phyloP scores from a whole-genome alignment of 208 protist genomes.

The Wallacemonas collosoma region DNA sequence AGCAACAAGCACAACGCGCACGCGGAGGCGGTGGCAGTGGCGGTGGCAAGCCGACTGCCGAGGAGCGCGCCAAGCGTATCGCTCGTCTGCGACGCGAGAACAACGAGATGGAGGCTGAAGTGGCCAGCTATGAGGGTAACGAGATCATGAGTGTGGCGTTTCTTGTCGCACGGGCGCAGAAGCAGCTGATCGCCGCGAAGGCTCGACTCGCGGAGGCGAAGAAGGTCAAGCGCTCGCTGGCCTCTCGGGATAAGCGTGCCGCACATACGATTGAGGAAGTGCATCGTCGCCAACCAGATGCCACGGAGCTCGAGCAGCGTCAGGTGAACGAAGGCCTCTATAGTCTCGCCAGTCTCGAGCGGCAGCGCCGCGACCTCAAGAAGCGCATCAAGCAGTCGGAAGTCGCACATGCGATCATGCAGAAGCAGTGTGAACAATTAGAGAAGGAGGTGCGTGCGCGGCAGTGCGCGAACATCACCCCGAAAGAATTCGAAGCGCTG shows the following conservation, averaged over 20 bases:
- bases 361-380: slow-evolving; percentile 38
- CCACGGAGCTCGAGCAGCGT: slow-evolving; percentile 42
- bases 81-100: slow-evolving; percentile 37
- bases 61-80: slow-evolving; percentile 19
- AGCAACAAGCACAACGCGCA: slow-evolving; percentile 5
- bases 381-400: slow-evolving; percentile 33
- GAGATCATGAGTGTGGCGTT: slow-evolving; percentile 33
- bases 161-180: slow-evolving; percentile 45
- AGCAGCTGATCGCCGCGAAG: slow-evolving; percentile 46
- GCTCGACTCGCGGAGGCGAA: slow-evolving; percentile 43
- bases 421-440: slow-evolving; percentile 43
- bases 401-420: slow-evolving; percentile 31
- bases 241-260: slow-evolving; percentile 59
- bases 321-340: slow-evolving; percentile 77
- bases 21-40: not conserved
- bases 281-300: slow-evolving; percentile 34
- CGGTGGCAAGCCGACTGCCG: not conserved
- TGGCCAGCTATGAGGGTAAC: slow-evolving; percentile 33
- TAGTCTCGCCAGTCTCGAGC: slow-evolving; percentile 45
- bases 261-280: slow-evolving; percentile 66
- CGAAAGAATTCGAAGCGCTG: slow-evolving; percentile 60
- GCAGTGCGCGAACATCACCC: slow-evolving; percentile 34
- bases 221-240: slow-evolving; percentile 39
- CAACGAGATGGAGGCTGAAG: slow-evolving; percentile 27
- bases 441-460: slow-evolving; percentile 34